Conservation (phyloP, 768 basidiomycete species). For the Lactarius sanguifluus region DNA sequence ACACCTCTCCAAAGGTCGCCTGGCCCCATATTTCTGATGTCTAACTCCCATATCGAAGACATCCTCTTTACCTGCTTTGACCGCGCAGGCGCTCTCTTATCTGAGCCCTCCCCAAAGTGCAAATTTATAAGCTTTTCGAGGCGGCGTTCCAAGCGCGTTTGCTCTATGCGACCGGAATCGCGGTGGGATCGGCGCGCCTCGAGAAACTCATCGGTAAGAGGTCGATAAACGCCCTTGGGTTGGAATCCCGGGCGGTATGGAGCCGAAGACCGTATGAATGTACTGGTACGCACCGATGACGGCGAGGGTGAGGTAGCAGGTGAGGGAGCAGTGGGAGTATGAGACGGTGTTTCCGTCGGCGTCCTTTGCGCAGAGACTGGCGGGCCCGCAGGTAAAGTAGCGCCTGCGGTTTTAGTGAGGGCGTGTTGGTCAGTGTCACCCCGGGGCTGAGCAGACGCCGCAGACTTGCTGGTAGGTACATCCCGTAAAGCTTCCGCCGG, state of each 20-base stretch:
- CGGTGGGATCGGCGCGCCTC: slow-evolving; percentile 42
- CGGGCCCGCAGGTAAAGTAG: slow-evolving; percentile 8
- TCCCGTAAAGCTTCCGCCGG: slow-evolving; percentile 14
- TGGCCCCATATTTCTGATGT: slow-evolving; percentile 60
- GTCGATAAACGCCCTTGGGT: slow-evolving; percentile 79
- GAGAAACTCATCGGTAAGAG: slow-evolving; percentile 80
- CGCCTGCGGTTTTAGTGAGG: not conserved
- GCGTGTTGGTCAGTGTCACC: slow-evolving; percentile 5
- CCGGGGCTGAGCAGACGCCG: not conserved
- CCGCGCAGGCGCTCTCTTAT: slow-evolving; percentile 25
- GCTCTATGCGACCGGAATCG: slow-evolving; percentile 64
- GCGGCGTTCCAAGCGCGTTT: slow-evolving; percentile 79
- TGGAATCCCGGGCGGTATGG: slow-evolving; percentile 93
- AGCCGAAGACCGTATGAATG: slow-evolving; percentile 38
- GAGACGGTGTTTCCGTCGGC: slow-evolving; percentile 29
- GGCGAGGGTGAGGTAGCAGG: slow-evolving; percentile 31
- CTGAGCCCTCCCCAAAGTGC: slow-evolving; percentile 52
- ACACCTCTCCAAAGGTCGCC: slow-evolving; percentile 71
- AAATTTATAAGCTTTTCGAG: slow-evolving; percentile 83
- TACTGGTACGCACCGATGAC: slow-evolving; percentile 20
- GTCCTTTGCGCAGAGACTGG: slow-evolving; percentile 14
- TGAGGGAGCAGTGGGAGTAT: slow-evolving; percentile 28
- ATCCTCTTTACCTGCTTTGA: slow-evolving; percentile 42
- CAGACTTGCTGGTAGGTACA: slow-evolving; percentile 1
- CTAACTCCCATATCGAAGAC: slow-evolving; percentile 75